Conservation (phyloP, 139 green algal species). For the Closterium sp. region DNA sequence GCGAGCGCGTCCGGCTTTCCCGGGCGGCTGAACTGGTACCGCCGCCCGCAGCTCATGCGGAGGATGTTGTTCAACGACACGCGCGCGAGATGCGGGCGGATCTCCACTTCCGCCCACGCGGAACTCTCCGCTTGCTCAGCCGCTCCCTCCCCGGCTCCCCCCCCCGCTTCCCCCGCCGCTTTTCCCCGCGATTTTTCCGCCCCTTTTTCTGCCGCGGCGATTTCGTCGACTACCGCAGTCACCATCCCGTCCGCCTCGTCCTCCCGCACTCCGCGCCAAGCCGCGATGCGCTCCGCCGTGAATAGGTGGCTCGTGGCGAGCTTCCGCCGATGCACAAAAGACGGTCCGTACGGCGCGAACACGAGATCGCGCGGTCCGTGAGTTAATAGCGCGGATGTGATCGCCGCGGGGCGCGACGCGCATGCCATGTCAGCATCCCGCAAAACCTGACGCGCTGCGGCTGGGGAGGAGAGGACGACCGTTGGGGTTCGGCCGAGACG, state of each 20-base stretch:
- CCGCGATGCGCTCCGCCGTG: not conserved
- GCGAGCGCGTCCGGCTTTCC: not conserved
- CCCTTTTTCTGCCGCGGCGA: not conserved
- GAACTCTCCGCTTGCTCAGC: not conserved
- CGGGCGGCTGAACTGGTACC: not conserved
- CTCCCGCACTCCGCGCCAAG: not conserved
- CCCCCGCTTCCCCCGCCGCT: too few relatives aligned
- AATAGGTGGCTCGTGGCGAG: not conserved
- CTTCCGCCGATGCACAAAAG: not conserved
- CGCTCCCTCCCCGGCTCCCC: too few relatives aligned
- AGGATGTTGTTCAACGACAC: not conserved
- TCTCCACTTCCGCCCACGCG: not conserved
- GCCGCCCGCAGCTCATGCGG: not conserved
- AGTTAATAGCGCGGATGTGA: not conserved
- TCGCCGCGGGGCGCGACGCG: not conserved
- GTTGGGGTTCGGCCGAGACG: not conserved
- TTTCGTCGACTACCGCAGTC: not conserved
- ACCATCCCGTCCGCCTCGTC: not conserved
- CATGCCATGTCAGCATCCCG: not conserved
- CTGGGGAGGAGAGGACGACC: not conserved
- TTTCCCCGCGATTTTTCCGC: too few relatives aligned
- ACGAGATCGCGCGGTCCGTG: not conserved
- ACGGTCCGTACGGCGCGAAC: not conserved
- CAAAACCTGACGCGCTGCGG: not conserved
- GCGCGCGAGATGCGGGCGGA: not conserved